A percentile compares a stretch with the other conserved stretches of the same genome.
Evolutionary conservation across 2,329 filamentous ascomycete species (phyloP).

Genomic region (Botrytis paeoniae): DNA sequence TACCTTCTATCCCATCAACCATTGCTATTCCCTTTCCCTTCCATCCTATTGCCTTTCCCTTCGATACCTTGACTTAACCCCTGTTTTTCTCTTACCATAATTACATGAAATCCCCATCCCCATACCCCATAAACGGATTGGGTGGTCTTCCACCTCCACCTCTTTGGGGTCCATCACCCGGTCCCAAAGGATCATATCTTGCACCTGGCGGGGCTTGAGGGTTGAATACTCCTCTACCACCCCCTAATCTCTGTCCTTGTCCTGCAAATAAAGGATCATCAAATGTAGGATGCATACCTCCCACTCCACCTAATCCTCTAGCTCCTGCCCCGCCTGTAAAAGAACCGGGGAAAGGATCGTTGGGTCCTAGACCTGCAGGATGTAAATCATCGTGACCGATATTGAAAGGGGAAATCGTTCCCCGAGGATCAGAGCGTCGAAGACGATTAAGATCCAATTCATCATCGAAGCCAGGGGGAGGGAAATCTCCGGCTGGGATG

Average conservation of each 20-base stretch:
- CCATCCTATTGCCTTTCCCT: background rate
- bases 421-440: constrained; percentile 44
- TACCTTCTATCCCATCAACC: background rate
- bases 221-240: constrained; percentile 49
- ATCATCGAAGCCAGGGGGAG: constrained; percentile 89
- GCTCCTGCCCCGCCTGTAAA: constrained; percentile 59
- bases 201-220: constrained; percentile 80
- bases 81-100: background rate
- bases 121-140: constrained; percentile 60
- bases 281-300: constrained; percentile 90
- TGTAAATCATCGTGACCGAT: constrained; percentile 87
- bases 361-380: constrained; percentile 78
- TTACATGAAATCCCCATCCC: constrained; percentile 52
- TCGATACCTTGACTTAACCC: background rate
- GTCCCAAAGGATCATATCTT: constrained; percentile 85
- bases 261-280: constrained; percentile 83
- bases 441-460: constrained; percentile 79
- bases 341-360: constrained; percentile 72
- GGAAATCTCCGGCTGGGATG: constrained; percentile 69
- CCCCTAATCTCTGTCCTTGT: constrained; percentile 30
- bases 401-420: constrained; percentile 54
- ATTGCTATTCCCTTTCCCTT: background rate
- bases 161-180: constrained; percentile 56
- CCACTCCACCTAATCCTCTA: constrained; percentile 54
- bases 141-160: constrained; percentile 47